Conservation (phyloP, 306 rosid species). For the Pyrus communis region DNA sequence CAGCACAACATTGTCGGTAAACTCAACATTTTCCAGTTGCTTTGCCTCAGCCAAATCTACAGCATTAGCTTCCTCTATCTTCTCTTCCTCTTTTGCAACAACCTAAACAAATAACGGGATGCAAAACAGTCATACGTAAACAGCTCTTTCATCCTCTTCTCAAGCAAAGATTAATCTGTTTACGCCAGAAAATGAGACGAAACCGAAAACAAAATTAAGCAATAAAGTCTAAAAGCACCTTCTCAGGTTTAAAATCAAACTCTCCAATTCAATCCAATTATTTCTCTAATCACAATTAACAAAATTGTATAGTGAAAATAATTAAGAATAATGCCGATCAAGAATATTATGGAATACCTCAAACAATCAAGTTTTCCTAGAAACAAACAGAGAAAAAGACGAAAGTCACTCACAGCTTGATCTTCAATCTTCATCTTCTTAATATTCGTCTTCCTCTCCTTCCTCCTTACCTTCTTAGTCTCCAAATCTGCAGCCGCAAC, state of each 20-base stretch:
- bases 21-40: constrained; percentile 34
- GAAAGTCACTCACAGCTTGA: constrained; percentile 32
- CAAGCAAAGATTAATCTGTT: background rate
- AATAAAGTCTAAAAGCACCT: too few species aligned
- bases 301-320: background rate
- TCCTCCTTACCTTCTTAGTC: constrained; percentile 14
- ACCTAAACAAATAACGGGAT: constrained; percentile 23
- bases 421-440: constrained; percentile 33
- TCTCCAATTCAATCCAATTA: background rate
- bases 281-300: background rate
- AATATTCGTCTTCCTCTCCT: constrained; percentile 18
- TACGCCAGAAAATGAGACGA: background rate
- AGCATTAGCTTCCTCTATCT: background rate
- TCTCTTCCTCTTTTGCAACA: constrained; percentile 27
- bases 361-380: background rate
- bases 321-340: background rate
- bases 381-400: background rate
- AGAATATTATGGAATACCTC: background rate
- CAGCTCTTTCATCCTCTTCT: background rate
- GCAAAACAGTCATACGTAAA: background rate
- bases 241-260: background rate
- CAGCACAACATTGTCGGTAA: constrained; percentile 48
- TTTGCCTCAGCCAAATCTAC: background rate
- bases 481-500: constrained; percentile 1
- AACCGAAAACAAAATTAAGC: too few species aligned